Evolutionary conservation across 352 stramenopile species (phyloP).

Genomic region (Phytopythium ostracodes): DNA sequence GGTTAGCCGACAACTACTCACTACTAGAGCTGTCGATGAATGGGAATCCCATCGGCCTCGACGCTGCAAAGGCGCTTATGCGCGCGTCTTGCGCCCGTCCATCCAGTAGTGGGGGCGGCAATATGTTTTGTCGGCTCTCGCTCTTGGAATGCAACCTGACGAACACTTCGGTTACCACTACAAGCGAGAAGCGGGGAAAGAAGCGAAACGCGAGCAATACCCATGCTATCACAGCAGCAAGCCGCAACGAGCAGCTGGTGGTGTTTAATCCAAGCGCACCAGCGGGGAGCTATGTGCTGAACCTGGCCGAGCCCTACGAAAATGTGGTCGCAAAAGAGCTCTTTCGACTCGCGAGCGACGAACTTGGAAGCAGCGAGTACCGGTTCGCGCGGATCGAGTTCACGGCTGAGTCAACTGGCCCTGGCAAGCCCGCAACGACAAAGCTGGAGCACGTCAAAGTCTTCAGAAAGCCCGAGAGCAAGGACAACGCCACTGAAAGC

Average conservation of each 20-base stretch:
- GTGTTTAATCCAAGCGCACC: conserved; percentile 62
- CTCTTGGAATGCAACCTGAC: conserved; percentile 53
- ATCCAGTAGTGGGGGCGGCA: conserved; percentile 1
- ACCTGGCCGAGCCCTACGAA: conserved; percentile 71
- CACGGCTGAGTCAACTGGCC: conserved; percentile 3
- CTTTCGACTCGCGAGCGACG: conserved; percentile 46
- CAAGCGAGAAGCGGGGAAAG: neutral
- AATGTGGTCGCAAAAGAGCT: conserved; percentile 70
- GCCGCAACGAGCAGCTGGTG: conserved; percentile 22
- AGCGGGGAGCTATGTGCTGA: conserved; percentile 47
- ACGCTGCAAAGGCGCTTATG: conserved; percentile 54
- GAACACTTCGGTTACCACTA: neutral
- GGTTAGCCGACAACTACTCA: conserved; percentile 40
- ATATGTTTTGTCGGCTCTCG: conserved; percentile 36
- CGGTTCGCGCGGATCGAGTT: conserved; percentile 56
- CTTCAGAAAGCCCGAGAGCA: neutral
- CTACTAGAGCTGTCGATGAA: conserved; percentile 49
- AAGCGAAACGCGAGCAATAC: neutral
- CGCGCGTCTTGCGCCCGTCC: conserved; percentile 39
- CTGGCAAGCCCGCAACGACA: conserved; percentile 5
- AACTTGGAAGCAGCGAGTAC: conserved; percentile 14
- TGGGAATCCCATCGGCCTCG: conserved; percentile 52
- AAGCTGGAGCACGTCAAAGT: conserved; percentile 20
- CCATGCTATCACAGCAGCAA: conserved; percentile 9
- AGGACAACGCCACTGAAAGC: neutral